Evolutionary conservation across 176 grass and related monocot species (phyloP).

Genomic region (Rhynchospora breviuscula): DNA sequence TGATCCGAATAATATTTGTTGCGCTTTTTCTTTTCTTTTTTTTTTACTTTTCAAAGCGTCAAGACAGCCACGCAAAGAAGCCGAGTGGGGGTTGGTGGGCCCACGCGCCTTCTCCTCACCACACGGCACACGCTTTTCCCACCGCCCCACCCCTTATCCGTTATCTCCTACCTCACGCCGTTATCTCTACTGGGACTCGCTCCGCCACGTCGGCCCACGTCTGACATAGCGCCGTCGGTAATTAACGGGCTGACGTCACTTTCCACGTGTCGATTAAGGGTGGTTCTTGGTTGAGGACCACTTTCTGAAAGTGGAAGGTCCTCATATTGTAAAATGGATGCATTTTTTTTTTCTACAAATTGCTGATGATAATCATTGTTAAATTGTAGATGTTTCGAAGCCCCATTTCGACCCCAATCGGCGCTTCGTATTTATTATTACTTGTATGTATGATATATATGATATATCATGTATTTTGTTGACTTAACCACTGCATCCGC

Average conservation of each 20-base stretch:
- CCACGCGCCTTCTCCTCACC: constrained; percentile 9
- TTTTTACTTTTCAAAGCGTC: constrained; percentile 2
- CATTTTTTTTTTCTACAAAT: not conserved
- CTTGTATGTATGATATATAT: not conserved
- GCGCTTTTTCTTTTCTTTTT: not conserved
- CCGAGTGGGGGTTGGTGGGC: not conserved
- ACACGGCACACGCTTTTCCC: constrained; percentile 28
- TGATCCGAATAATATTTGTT: not conserved
- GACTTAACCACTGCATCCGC: not conserved
- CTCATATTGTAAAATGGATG: not conserved
- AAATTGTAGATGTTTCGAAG: not conserved
- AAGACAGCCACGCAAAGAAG: constrained; percentile 6
- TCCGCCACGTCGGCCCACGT: not conserved
- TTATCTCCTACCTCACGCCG: constrained; percentile 37
- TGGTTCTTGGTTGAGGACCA: not conserved
- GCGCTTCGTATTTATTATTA: not conserved
- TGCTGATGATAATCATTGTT: not conserved
- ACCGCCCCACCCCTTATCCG: constrained; percentile 4
- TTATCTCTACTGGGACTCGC: constrained; percentile 30
- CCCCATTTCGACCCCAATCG: not conserved
- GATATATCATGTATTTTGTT: not conserved
- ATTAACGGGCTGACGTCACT: not conserved
- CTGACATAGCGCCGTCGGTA: not conserved
- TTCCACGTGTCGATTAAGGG: not conserved
- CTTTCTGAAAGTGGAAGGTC: not conserved